Evolutionary conservation across 345 rosid genomes (phyloP).

Genomic region (Populus alba): DNA sequence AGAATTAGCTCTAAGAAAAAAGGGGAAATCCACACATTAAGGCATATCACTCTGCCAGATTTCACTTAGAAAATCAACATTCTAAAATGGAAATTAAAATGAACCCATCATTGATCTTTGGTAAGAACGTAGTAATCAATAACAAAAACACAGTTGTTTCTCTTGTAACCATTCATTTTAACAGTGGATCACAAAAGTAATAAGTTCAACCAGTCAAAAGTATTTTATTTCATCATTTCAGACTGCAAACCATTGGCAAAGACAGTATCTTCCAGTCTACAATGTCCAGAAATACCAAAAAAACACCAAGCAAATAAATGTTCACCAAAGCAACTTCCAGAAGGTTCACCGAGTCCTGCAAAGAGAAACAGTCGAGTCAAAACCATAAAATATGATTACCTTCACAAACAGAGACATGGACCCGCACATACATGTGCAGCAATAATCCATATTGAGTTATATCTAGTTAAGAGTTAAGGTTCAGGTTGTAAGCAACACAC

Average conservation of each 20-base stretch:
- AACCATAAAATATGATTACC: neutral
- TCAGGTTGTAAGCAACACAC: neutral
- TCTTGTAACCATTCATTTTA: neutral
- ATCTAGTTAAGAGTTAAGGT: neutral
- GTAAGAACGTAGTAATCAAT: neutral
- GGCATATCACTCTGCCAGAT: neutral
- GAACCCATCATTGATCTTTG: neutral
- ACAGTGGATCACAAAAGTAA: conserved; percentile 1
- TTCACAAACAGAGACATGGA: neutral
- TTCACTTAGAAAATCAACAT: neutral
- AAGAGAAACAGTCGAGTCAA: neutral
- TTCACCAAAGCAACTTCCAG: conserved; percentile 10
- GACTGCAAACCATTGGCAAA: conserved; percentile 3
- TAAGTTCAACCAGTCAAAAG: conserved; percentile 4
- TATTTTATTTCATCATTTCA: conserved; percentile 24
- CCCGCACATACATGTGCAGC: neutral
- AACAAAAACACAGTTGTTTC: neutral
- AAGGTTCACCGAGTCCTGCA: conserved; percentile 26
- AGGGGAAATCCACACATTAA: neutral
- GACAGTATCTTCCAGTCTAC: conserved; percentile 21
- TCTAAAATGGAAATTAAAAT: neutral
- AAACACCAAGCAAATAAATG: conserved; percentile 13
- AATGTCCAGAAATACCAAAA: conserved; percentile 15
- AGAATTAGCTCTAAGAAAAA: neutral
- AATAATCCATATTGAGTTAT: neutral